Conservation (phyloP, 495 filamentous ascomycete species). For the Daldinia vernicosa region DNA sequence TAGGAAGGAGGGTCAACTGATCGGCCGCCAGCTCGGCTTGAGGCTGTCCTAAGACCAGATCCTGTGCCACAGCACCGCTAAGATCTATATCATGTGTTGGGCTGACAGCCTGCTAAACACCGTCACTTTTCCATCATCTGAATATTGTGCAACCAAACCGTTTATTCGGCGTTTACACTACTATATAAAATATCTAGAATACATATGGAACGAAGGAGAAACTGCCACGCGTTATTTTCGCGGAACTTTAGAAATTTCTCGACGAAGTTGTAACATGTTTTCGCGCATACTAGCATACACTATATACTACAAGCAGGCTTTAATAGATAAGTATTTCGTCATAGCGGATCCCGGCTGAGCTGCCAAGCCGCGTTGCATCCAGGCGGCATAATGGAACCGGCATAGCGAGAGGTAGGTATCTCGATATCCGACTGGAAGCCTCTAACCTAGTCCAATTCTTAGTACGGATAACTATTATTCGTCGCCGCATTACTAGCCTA, state of each 20-base stretch:
- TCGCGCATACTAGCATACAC: not conserved
- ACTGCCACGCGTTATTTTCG: slow-evolving; percentile 1
- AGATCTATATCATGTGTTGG: slow-evolving; percentile 31
- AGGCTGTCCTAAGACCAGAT: slow-evolving; percentile 31
- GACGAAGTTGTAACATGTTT: not conserved
- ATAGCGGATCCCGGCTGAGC: slow-evolving; percentile 25
- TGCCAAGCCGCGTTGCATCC: slow-evolving; percentile 32
- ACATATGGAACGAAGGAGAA: not conserved
- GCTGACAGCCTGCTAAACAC: slow-evolving; percentile 16
- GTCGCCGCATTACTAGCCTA: not conserved
- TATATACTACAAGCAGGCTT: slow-evolving; percentile 15
- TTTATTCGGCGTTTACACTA: not conserved
- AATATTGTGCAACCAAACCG: slow-evolving; percentile 4
- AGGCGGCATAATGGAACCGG: slow-evolving; percentile 4
- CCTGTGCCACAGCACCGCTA: slow-evolving; percentile 30
- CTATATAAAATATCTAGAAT: too few species aligned
- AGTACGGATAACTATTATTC: not conserved
- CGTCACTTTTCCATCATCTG: slow-evolving; percentile 24
- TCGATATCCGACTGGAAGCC: not conserved
- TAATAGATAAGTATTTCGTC: slow-evolving; percentile 29
- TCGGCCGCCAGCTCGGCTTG: slow-evolving; percentile 12
- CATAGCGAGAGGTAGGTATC: too few species aligned
- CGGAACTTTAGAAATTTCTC: not conserved
- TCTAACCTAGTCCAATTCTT: not conserved
- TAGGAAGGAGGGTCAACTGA: slow-evolving; percentile 29